phyloP scores from a whole-genome alignment of 441 rosid species.

The Populus hybrid region DNA sequence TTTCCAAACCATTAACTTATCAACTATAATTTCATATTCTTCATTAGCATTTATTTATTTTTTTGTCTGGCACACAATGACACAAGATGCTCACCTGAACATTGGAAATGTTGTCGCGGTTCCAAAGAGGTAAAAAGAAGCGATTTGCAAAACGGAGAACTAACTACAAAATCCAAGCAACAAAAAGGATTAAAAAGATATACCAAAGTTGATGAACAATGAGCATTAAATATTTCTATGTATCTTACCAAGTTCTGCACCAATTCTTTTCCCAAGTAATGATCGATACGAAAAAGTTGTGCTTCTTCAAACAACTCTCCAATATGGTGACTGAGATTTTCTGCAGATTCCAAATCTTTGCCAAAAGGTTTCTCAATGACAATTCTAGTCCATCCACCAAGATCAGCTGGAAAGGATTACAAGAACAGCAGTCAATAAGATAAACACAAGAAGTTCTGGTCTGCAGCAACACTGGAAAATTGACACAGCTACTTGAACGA shows the following conservation, averaged over 20 bases:
- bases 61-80: not conserved
- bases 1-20: slow-evolving; percentile 5
- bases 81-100: slow-evolving; percentile 66
- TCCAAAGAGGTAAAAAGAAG: slow-evolving; percentile 96
- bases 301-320: slow-evolving; percentile 87
- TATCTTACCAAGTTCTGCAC: slow-evolving; percentile 93
- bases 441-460: not conserved
- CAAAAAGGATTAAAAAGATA: slow-evolving; percentile 18
- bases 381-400: slow-evolving; percentile 96
- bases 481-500: not conserved
- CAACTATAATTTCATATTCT: not conserved
- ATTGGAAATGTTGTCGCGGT: slow-evolving; percentile 93
- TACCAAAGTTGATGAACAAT: slow-evolving; percentile 17
- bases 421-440: not conserved
- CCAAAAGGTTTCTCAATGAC: slow-evolving; percentile 99
- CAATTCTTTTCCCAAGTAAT: slow-evolving; percentile 93
- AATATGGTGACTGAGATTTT: slow-evolving; percentile 78
- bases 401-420: slow-evolving; percentile 53
- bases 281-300: slow-evolving; percentile 96
- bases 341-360: slow-evolving; percentile 83
- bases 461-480: not conserved
- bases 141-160: slow-evolving; percentile 99
- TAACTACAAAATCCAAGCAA: slow-evolving; percentile 49
- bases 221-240: not conserved
- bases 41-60: not conserved